A percentile compares a stretch with the other conserved stretches of the same genome.
Conservation (phyloP, 2,329 filamentous ascomycete genomes). For the Paracorniculantispora psalliotae region DNA sequence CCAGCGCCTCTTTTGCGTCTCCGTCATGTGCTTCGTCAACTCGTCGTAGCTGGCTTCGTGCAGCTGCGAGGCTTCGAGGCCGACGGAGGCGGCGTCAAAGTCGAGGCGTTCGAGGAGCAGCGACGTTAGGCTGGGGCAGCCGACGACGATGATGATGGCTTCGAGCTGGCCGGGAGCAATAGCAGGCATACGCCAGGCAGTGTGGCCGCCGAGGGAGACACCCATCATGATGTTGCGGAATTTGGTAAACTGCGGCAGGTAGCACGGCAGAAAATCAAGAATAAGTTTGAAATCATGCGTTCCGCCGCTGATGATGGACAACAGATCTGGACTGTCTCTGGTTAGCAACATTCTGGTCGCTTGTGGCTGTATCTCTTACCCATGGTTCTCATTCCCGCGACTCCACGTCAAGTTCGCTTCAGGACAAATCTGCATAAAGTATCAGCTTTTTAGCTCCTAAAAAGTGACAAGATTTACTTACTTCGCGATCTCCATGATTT, state of each 20-base stretch:
- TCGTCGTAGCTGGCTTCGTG: neutral
- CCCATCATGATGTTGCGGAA: slow-evolving; percentile 10
- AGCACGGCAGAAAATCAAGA: slow-evolving; percentile 2
- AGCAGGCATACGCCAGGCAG: slow-evolving; percentile 2
- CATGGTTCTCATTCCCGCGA: slow-evolving; percentile 2
- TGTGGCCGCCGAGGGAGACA: slow-evolving; percentile 8
- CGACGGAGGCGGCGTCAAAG: slow-evolving; percentile 15
- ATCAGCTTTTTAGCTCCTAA: neutral
- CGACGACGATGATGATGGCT: slow-evolving; percentile 2
- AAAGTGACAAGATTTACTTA: neutral
- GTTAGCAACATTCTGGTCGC: neutral
- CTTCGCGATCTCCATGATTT: slow-evolving; percentile 11
- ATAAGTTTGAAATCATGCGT: slow-evolving; percentile 6
- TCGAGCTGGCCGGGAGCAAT: neutral
- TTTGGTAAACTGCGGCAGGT: neutral
- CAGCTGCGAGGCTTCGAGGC: neutral
- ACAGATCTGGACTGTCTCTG: neutral
- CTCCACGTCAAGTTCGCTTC: slow-evolving; percentile 2
- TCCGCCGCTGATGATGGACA: neutral
- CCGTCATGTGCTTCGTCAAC: neutral
- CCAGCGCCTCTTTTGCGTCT: slow-evolving; percentile 5
- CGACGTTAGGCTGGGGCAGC: slow-evolving; percentile 3
- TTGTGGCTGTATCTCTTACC: neutral
- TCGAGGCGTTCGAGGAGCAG: neutral
- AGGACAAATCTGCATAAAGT: neutral